Evolutionary conservation across 345 rosid species (phyloP).

Genomic region (Salix udensis): DNA sequence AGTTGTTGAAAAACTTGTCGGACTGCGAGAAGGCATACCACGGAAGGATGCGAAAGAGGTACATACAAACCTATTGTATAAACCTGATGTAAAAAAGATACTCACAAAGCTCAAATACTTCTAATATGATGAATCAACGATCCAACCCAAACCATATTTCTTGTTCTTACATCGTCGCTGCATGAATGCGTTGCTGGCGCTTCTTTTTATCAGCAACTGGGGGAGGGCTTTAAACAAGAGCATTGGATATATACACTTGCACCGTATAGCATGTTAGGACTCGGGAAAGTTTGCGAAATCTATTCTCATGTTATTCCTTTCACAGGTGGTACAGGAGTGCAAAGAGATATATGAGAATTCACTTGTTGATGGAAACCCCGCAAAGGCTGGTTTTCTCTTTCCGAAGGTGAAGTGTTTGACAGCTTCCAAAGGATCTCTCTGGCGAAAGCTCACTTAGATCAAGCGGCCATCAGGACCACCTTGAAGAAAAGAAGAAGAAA

Average conservation of each 20-base stretch:
- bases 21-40: conserved; percentile 92
- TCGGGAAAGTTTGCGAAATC: not conserved
- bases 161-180: not conserved
- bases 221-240: too few species aligned
- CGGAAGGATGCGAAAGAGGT: conserved; percentile 98
- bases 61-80: not conserved
- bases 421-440: conserved; percentile 61
- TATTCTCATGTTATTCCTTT: not conserved
- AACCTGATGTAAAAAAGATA: not conserved
- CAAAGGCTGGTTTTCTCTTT: conserved; percentile 81
- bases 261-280: not conserved
- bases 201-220: not conserved
- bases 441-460: conserved; percentile 46
- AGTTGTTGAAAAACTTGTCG: conserved; percentile 97
- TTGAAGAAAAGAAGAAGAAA: not conserved
- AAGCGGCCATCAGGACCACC: not conserved
- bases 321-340: conserved; percentile 96
- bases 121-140: not conserved
- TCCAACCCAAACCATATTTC: not conserved
- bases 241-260: not conserved
- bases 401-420: conserved; percentile 75
- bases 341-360: conserved; percentile 90
- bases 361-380: conserved; percentile 74
- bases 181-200: not conserved
- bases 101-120: not conserved